Base-by-base conservation (phyloP, 805 yeast species). In the Kuraishia molischiana region DNA sequence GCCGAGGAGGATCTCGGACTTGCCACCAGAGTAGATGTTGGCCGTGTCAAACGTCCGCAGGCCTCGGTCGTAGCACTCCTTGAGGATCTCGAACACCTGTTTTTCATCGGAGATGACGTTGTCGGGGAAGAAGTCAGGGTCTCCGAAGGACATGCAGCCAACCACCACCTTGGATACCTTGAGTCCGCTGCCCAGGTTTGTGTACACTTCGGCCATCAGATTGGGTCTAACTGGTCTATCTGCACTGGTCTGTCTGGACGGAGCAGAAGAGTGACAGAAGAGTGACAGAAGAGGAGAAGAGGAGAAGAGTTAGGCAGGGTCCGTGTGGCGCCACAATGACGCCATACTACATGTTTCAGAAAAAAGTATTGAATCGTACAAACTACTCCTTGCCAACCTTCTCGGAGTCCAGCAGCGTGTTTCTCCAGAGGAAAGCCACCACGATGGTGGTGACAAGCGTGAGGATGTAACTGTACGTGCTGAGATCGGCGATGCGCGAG, bases 101-200 rank as follows among this genome's bases (percentile, higher is more conserved):
- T 66, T 72, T 41, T 72, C 73, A 42, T 72, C 74, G n/a, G 65
- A 69, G 34, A 62, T 43, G 31, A 67, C 62, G 72, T 72, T 68
- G n/a, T 59, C 61, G 1, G 59, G 58, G 71, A 72, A 69, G 3
- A 36, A 32, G 42, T 65, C 65, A 13, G 41, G 38, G 10, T n/a
- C n/a, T n/a, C 79, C 79, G 45, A 53, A 69, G 1, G 72, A 54
- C 79, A 73, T 72, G 45, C 76, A 71, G 8, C 80, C 81, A 10
- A 73, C 67, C 38, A 74, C 59, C 19, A 73, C 49, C 28, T 62
- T 62, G 28, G 78, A 66, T 29, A 74, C 59, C 43, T 64, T 62
- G 30, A 74, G 56, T 2, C 79, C 79, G 1, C 52, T 45, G 4
- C 77, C 79, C 2, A 59, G 41, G 22, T 40, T 41, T 13, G 49